Evolutionary conservation across 176 grass and related monocot genomes (phyloP).

Genomic region (Avena atlantica): DNA sequence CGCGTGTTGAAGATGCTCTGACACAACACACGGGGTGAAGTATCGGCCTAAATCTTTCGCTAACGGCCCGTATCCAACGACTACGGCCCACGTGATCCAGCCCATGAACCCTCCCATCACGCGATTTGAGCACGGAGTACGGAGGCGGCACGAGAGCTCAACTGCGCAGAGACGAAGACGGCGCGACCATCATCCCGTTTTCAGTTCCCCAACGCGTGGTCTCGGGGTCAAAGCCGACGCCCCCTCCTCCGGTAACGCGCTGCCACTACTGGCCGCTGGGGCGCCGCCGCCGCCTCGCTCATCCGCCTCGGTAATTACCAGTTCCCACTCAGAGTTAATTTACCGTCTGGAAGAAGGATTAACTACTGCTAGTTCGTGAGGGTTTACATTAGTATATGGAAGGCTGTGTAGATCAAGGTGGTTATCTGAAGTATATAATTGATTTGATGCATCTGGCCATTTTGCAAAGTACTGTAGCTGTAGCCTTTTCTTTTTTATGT

Average conservation of each 20-base stretch:
- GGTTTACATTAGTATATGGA: neutral
- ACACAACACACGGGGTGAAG: neutral
- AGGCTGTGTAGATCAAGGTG: neutral
- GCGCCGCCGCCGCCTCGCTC: neutral
- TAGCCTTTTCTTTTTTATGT: neutral
- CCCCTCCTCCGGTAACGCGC: neutral
- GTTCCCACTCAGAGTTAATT: neutral
- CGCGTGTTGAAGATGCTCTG: too few species aligned
- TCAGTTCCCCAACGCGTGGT: neutral
- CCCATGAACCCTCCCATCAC: neutral
- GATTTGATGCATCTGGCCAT: neutral
- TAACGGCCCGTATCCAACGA: neutral
- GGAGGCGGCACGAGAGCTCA: neutral
- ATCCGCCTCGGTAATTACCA: neutral
- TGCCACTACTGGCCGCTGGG: neutral
- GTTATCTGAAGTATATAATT: neutral
- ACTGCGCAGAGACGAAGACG: neutral
- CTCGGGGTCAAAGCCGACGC: neutral
- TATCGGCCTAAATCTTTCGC: neutral
- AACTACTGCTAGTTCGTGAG: neutral
- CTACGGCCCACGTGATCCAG: neutral
- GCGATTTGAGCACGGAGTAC: neutral
- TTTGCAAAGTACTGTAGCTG: too few species aligned
- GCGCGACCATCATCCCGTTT: conserved; percentile 16
- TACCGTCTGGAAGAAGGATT: neutral